Percentiles rank a stretch among this genome's conserved stretches.
These are phyloP conservation scores for Micromonas commoda DNA, from an alignment of 139 green algal species.

Conservation along the genomic window DNA sequence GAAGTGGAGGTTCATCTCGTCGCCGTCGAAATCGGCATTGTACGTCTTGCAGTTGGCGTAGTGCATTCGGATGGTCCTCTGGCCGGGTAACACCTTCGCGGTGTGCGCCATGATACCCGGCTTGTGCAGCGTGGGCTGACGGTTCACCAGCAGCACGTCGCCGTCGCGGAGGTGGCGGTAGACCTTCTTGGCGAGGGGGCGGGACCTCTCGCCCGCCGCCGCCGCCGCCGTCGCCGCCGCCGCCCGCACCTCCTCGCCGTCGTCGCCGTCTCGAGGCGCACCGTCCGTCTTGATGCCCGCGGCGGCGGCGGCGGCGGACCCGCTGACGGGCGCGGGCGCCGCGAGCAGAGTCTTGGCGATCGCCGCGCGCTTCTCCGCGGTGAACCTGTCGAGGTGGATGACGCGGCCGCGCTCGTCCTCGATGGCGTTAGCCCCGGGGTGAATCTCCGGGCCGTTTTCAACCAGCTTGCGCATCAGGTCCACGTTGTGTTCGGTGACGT, in stretches of 20 bases:
- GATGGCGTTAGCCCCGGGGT: constrained; percentile 84
- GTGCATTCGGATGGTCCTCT: constrained; percentile 96
- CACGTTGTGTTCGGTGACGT: constrained; percentile 85
- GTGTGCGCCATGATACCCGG: constrained; percentile 69
- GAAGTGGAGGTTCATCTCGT: constrained; percentile 99
- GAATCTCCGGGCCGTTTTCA: constrained; percentile 58
- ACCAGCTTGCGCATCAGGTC: constrained; percentile 70
- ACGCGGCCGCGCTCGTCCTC: constrained; percentile 76
- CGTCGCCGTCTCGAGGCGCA: neutral
- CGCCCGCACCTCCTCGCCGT: neutral
- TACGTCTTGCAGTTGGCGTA: constrained; percentile 92
- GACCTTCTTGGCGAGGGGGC: constrained; percentile 48
- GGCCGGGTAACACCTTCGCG: constrained; percentile 57
- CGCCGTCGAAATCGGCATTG: constrained; percentile 92
- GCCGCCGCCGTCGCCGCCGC: constrained; percentile 5
- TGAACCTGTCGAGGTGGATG: constrained; percentile 50
- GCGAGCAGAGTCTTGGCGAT: constrained; percentile 75
- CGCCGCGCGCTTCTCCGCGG: constrained; percentile 50
- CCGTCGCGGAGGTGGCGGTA: constrained; percentile 87
- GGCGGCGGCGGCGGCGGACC: neutral
- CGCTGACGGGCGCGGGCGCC: neutral
- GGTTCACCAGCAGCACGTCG: constrained; percentile 95
- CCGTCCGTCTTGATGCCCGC: neutral
- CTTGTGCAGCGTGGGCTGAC: constrained; percentile 98
- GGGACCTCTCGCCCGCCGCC: neutral